Conservation (phyloP, 2,329 filamentous ascomycete species). For the Penicillium crustosum region DNA sequence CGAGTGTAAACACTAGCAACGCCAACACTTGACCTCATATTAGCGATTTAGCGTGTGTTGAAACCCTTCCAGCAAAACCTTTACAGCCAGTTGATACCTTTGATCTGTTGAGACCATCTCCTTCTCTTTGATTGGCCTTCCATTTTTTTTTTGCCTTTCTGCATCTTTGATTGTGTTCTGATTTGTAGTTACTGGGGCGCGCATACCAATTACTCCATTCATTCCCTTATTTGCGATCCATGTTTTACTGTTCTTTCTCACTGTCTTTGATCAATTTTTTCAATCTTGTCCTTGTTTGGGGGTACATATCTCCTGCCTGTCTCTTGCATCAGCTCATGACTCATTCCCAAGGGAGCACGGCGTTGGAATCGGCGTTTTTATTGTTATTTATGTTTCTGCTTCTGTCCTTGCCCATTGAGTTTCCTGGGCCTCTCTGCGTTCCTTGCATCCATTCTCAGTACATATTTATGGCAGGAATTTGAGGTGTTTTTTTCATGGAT, state of each 20-base stretch:
- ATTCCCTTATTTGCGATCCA: neutral
- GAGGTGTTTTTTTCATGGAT: neutral
- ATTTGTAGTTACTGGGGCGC: neutral
- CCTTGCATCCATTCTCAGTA: neutral
- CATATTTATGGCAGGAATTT: neutral
- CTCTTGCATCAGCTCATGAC: constrained; percentile 21
- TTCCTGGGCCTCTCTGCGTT: neutral
- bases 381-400: neutral
- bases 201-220: constrained; percentile 1
- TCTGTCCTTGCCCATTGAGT: constrained; percentile 2
- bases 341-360: constrained; percentile 24
- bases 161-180: constrained; percentile 6
- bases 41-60: constrained; percentile 26
- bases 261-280: constrained; percentile 12
- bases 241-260: constrained; percentile 3
- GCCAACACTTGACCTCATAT: constrained; percentile 7
- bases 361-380: constrained; percentile 21
- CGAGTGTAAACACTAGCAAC: constrained; percentile 14
- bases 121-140: constrained; percentile 7
- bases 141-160: neutral
- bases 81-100: constrained; percentile 13
- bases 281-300: constrained; percentile 1
- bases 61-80: constrained; percentile 20
- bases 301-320: constrained; percentile 13
- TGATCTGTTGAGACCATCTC: constrained; percentile 11